Evolutionary conservation across 768 basidiomycete genomes (phyloP).

Genomic region (Mycena galericulata): DNA sequence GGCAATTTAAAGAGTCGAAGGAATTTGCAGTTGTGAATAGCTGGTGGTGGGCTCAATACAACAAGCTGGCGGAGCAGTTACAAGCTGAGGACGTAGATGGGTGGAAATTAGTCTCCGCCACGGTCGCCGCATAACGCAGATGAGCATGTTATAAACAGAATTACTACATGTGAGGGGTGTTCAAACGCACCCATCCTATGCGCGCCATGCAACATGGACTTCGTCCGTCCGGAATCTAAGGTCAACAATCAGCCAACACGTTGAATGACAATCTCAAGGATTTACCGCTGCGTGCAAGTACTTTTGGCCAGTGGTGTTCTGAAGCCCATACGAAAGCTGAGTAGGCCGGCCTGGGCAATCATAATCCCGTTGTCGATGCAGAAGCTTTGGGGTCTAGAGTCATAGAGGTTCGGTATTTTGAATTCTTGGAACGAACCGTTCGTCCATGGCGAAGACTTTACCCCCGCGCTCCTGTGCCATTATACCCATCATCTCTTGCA

Average conservation of each 20-base stretch:
- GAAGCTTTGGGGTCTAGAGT: slow-evolving; percentile 66
- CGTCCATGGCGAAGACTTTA: slow-evolving; percentile 94
- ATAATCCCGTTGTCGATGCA: slow-evolving; percentile 99
- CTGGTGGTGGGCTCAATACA: slow-evolving; percentile 89
- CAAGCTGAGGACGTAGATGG: slow-evolving; percentile 55
- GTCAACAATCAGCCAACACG: neutral
- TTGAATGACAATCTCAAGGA: neutral
- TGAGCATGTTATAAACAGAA: slow-evolving; percentile 27
- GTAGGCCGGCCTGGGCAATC: slow-evolving; percentile 97
- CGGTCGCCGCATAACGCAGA: slow-evolving; percentile 49
- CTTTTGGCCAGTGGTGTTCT: slow-evolving; percentile 82
- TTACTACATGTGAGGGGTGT: slow-evolving; percentile 22
- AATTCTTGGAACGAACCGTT: slow-evolving; percentile 67
- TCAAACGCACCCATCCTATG: slow-evolving; percentile 45
- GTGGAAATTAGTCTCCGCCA: slow-evolving; percentile 63
- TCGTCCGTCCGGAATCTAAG: slow-evolving; percentile 93
- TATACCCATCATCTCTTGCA: slow-evolving; percentile 99
- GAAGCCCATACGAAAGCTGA: slow-evolving; percentile 92
- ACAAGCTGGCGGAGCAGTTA: slow-evolving; percentile 59
- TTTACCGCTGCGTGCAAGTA: slow-evolving; percentile 91
- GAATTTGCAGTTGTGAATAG: slow-evolving; percentile 66
- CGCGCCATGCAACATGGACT: slow-evolving; percentile 92
- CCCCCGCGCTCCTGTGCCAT: slow-evolving; percentile 95
- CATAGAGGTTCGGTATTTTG: neutral
- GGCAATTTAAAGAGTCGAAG: slow-evolving; percentile 66